Evolutionary conservation across 768 basidiomycete genomes (phyloP).

Genomic region (Kondoa subrosea): DNA sequence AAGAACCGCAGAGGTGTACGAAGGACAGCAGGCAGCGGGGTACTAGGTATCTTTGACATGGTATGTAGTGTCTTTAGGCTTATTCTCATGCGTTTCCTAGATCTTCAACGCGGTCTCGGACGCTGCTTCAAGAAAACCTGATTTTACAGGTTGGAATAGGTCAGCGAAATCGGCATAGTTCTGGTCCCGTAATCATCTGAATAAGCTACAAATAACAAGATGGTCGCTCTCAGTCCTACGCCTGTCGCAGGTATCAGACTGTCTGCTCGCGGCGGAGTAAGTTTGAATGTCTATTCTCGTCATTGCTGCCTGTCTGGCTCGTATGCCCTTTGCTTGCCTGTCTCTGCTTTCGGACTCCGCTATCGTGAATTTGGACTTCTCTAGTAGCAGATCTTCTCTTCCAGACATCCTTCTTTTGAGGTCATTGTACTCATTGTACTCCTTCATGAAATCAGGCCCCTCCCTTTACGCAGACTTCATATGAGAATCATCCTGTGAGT

Average conservation of each 20-base stretch:
- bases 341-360: no score
- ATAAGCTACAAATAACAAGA: no score
- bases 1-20: background rate
- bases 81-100: background rate
- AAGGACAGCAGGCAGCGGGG: background rate
- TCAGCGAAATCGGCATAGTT: no score
- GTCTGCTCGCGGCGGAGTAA: background rate
- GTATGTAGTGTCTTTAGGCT: background rate
- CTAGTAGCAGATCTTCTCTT: no score
- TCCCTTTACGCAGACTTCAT: background rate
- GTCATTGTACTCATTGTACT: no score
- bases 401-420: no score
- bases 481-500: background rate
- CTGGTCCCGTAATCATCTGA: no score
- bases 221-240: background rate
- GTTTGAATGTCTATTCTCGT: background rate
- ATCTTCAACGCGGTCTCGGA: conserved; percentile 1
- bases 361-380: no score
- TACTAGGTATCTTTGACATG: background rate
- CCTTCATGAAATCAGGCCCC: no score
- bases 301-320: background rate
- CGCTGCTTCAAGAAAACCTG: no score
- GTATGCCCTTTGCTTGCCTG: no score
- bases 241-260: background rate
- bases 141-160: no score